phyloP scores from a whole-genome alignment of 306 rosid species.

The Castanea sativa region DNA sequence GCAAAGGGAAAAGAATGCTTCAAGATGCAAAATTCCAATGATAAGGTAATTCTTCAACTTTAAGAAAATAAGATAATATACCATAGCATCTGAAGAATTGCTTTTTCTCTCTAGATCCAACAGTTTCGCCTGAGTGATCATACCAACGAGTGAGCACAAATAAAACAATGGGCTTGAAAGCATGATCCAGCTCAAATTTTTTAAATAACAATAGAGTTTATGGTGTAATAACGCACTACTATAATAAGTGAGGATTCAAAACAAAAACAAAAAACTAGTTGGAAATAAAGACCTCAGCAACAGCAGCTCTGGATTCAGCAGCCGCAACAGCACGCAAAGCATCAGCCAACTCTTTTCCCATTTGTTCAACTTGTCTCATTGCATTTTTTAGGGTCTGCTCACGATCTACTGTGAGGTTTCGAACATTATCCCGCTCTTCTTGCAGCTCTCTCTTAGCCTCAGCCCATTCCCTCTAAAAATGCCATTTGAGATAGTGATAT shows the following conservation, averaged over 20 bases:
- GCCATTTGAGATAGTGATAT: conserved; percentile 1
- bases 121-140: conserved; percentile 55
- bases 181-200: not conserved
- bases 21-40: not conserved
- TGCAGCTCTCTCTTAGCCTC: conserved; percentile 87
- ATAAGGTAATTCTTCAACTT: not conserved
- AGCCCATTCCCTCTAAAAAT: conserved; percentile 83
- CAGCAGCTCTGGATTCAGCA: conserved; percentile 82
- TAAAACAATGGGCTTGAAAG: not conserved
- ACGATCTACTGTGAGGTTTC: conserved; percentile 57
- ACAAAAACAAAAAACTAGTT: not conserved
- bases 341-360: conserved; percentile 68
- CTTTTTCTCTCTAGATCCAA: conserved; percentile 58
- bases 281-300: conserved; percentile 65
- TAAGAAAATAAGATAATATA: conserved; percentile 16
- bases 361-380: conserved; percentile 80
- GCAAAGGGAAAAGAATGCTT: not conserved
- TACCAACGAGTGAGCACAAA: not conserved
- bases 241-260: not conserved
- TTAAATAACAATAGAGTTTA: not conserved
- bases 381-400: conserved; percentile 64
- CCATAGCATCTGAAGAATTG: conserved; percentile 52
- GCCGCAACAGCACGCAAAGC: conserved; percentile 66
- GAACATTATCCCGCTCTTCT: conserved; percentile 68
- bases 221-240: not conserved